phyloP scores from a whole-genome alignment of 176 grass and related monocot genomes.

The Cenchrus fungigraminus region DNA sequence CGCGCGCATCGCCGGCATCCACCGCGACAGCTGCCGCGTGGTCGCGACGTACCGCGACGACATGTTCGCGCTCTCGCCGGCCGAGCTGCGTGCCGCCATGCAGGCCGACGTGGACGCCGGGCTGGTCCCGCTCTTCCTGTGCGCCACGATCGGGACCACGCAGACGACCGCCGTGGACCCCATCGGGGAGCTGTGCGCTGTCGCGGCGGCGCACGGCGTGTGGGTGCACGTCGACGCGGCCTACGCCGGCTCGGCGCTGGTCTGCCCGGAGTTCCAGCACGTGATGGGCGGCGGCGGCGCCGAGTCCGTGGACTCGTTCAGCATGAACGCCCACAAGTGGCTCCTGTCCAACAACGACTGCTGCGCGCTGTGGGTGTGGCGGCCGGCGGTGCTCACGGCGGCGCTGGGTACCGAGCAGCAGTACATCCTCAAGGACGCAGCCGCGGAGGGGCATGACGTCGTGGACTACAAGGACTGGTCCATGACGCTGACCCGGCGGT shows the following conservation, averaged over 20 bases:
- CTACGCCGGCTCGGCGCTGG: conserved; percentile 48
- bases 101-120: conserved; percentile 51
- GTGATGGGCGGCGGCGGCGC: conserved; percentile 38
- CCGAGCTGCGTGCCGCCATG: conserved; percentile 28
- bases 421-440: conserved; percentile 58
- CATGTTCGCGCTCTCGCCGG: conserved; percentile 48
- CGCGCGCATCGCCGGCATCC: conserved; percentile 52
- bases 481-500: conserved; percentile 62
- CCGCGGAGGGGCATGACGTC: conserved; percentile 44
- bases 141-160: conserved; percentile 63
- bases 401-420: conserved; percentile 67
- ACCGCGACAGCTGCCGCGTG: conserved; percentile 46
- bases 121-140: conserved; percentile 61
- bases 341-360: conserved; percentile 74
- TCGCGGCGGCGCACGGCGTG: background rate
- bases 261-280: conserved; percentile 68
- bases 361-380: conserved; percentile 68
- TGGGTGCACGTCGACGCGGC: conserved; percentile 74
- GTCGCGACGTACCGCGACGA: conserved; percentile 34
- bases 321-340: conserved; percentile 76
- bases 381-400: conserved; percentile 39
- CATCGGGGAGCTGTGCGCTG: conserved; percentile 35
- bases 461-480: conserved; percentile 92
- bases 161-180: conserved; percentile 59
- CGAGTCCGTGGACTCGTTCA: conserved; percentile 55